phyloP scores from a whole-genome alignment of 257 asterid genomes.

The Galeopsis tetrahit region DNA sequence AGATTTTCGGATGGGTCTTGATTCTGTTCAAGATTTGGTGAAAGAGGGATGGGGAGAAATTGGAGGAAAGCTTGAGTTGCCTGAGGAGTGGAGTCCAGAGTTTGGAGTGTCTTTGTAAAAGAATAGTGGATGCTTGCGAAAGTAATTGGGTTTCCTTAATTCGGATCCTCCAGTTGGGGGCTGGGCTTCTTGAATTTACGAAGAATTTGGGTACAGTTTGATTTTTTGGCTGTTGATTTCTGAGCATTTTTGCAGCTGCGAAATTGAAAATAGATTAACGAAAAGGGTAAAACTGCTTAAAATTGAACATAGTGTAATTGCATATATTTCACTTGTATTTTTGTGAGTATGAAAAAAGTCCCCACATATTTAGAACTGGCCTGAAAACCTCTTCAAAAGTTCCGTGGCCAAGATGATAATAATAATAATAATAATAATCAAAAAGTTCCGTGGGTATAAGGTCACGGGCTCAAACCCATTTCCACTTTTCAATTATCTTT shows the following conservation, averaged over 20 bases:
- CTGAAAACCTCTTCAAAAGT: too few species aligned
- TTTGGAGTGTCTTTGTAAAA: slow-evolving; percentile 70
- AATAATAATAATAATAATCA: too few species aligned
- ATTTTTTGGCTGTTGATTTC: slow-evolving; percentile 19
- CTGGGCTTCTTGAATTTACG: slow-evolving; percentile 34
- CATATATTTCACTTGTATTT: background rate
- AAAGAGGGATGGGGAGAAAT: slow-evolving; percentile 57
- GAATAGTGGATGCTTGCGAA: slow-evolving; percentile 62
- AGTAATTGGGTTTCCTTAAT: slow-evolving; percentile 54
- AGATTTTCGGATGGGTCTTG: slow-evolving; percentile 55
- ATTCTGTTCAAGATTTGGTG: slow-evolving; percentile 59
- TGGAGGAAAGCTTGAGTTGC: slow-evolving; percentile 51
- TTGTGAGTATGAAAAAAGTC: too few species aligned
- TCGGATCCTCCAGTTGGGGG: slow-evolving; percentile 60
- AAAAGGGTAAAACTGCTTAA: background rate
- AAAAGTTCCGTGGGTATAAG: too few species aligned
- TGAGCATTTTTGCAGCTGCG: slow-evolving; percentile 33
- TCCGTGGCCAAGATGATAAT: too few species aligned
- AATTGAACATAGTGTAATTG: slow-evolving; percentile 6
- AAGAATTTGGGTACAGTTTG: slow-evolving; percentile 34
- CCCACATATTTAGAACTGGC: too few species aligned
- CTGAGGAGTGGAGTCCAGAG: slow-evolving; percentile 74
- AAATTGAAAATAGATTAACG: background rate
- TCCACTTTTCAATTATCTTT: too few species aligned
- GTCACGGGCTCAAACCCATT: too few species aligned